Evolutionary conservation across 2,329 filamentous ascomycete species (phyloP), one percentile per base, ranked within the genome.

Genomic region (Scytalidium sp.): DNA sequence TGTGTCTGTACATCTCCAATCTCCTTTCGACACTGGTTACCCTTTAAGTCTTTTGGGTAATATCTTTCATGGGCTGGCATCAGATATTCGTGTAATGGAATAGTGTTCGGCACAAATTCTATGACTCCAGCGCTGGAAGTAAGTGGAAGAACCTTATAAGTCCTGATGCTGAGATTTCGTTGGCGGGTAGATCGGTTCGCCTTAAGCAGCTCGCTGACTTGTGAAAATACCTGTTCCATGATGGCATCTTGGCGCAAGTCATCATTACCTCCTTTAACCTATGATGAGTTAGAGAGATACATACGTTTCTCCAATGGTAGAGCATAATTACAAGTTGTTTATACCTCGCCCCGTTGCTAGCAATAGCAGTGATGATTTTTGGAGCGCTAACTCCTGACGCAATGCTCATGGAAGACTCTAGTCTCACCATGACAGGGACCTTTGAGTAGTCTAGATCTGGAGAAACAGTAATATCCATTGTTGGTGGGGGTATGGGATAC

Each of bases 181-280:
- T 96, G 91, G 36, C 91, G 87, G 2, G 94, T 97, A 11, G 85
- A 81, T 49, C 90, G 85, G 67, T 97, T 91, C 44, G 89, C 85
- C 65, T 89, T 88, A 21, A 99, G 75, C 19, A 99, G 81, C 46
- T 89, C 88, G 50, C 91, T 97, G 19, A 97, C 94, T 69, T 96
- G 91, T 51, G 92, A 90, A 66, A 99, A 99, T 1, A 99, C 94
- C 70, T 99, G 94, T 69, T 99, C 95, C 95, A 99, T 99, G 75
- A 85, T 99, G 41, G 93, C 90, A 63, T 99, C 94, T 72, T 99
- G 94, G 8, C 95, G 88, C 11, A 99, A 79, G 65, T 99, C 93
- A 66, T 99, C 94, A 63, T 93, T 93, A 17, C 94, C 92, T 54
- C 91, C 91, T 75, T 99, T 99, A 65, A 96, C 85, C 76, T 84